phyloP scores from a whole-genome alignment of 1,284 basidiomycete species.

The Pulveroboletus sp. region DNA sequence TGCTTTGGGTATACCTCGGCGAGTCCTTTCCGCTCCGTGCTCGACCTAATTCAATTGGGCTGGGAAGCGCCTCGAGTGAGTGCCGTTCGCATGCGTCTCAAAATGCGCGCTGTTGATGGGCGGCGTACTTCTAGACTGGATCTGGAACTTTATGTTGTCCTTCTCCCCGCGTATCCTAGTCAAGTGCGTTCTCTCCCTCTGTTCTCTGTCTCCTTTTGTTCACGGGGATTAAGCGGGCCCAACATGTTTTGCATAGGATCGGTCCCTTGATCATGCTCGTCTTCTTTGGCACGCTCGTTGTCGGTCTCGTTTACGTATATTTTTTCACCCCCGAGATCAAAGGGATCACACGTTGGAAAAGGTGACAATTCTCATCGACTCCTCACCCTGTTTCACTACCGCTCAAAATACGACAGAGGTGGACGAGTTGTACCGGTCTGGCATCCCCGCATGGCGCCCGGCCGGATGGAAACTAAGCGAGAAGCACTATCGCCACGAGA shows the following conservation, averaged over 20 bases:
- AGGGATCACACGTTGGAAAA: slow-evolving; percentile 35
- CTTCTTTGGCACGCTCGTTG: slow-evolving; percentile 75
- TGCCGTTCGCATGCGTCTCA: not conserved
- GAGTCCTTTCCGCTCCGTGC: slow-evolving; percentile 66
- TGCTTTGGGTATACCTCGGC: slow-evolving; percentile 62
- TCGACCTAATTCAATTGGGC: slow-evolving; percentile 59
- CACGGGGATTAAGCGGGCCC: not conserved
- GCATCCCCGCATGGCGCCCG: slow-evolving; percentile 27
- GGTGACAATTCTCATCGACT: slow-evolving; percentile 1
- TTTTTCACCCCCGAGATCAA: slow-evolving; percentile 33
- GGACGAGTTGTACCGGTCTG: slow-evolving; percentile 34
- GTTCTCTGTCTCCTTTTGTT: not conserved
- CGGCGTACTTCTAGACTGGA: slow-evolving; percentile 43
- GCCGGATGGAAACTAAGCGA: slow-evolving; percentile 27
- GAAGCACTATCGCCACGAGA: slow-evolving; percentile 29
- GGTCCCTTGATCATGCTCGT: slow-evolving; percentile 76
- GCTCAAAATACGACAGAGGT: slow-evolving; percentile 21
- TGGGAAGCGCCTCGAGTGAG: slow-evolving; percentile 55
- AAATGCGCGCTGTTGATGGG: slow-evolving; percentile 1
- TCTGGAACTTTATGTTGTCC: slow-evolving; percentile 62
- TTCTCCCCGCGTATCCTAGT: slow-evolving; percentile 55
- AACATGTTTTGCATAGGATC: slow-evolving; percentile 44
- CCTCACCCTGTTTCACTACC: not conserved
- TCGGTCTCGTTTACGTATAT: slow-evolving; percentile 61
- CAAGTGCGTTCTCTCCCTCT: slow-evolving; percentile 24